These are phyloP conservation scores for Colletotrichum trifolii DNA, from an alignment of 2,329 filamentous ascomycete genomes.

Conservation along the genomic window DNA sequence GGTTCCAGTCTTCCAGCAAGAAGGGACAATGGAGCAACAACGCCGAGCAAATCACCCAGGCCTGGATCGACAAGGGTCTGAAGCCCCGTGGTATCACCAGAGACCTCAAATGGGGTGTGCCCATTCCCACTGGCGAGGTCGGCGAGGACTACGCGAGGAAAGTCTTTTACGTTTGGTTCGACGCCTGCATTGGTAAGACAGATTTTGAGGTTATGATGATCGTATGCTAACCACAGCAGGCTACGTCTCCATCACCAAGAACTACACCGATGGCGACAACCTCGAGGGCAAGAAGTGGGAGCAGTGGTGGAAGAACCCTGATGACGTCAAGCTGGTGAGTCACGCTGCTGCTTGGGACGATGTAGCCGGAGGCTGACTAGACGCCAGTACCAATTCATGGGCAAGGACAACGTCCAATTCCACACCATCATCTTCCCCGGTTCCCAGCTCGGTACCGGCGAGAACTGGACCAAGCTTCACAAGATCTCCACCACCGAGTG, in stretches of 20 bases:
- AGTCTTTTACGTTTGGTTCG: slow-evolving; percentile 80
- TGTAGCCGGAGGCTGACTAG: background rate
- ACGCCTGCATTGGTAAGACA: slow-evolving; percentile 36
- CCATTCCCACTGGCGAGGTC: slow-evolving; percentile 60
- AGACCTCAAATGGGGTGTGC: slow-evolving; percentile 89
- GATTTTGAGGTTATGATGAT: rapidly evolving
- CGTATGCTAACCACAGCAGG: slow-evolving; percentile 60
- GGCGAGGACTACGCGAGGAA: slow-evolving; percentile 67
- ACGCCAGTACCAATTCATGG: slow-evolving; percentile 86
- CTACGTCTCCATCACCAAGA: slow-evolving; percentile 94
- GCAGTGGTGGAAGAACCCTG: slow-evolving; percentile 92
- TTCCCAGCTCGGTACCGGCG: slow-evolving; percentile 83
- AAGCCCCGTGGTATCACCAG: slow-evolving; percentile 90
- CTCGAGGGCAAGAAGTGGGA: slow-evolving; percentile 77
- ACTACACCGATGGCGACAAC: slow-evolving; percentile 74
- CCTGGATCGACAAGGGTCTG: slow-evolving; percentile 86
- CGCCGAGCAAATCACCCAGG: slow-evolving; percentile 79
- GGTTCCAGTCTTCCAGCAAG: slow-evolving; percentile 78
- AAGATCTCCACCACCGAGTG: slow-evolving; percentile 87
- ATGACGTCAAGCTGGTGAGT: slow-evolving; percentile 77
- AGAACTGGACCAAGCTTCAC: slow-evolving; percentile 91
- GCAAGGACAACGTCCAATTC: slow-evolving; percentile 76
- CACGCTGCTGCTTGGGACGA: background rate
- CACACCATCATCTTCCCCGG: slow-evolving; percentile 93
- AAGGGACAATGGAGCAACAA: slow-evolving; percentile 83